Evolutionary conservation across 2,329 filamentous ascomycete species (phyloP).

Genomic region (Hypoxylon sp.): DNA sequence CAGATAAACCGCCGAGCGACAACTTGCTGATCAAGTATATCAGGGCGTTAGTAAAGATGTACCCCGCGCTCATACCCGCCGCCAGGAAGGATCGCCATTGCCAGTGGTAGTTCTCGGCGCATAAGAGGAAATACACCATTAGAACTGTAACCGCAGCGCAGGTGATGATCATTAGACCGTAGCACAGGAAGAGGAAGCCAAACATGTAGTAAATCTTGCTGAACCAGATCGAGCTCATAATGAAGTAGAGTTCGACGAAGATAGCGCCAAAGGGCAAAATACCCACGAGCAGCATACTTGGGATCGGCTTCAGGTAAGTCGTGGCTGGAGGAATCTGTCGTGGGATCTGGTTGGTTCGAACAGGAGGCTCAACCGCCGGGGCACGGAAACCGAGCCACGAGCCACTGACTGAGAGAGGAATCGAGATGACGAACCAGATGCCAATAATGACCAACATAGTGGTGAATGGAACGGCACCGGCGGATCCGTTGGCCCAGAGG

Average conservation of each 20-base stretch:
- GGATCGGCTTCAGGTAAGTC: slow-evolving; percentile 87
- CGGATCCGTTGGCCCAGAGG: slow-evolving; percentile 93
- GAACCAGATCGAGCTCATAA: slow-evolving; percentile 99
- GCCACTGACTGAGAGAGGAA: slow-evolving; percentile 89
- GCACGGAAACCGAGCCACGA: slow-evolving; percentile 95
- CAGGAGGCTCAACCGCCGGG: slow-evolving; percentile 79
- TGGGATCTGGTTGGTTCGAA: slow-evolving; percentile 97
- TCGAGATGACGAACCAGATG: slow-evolving; percentile 98
- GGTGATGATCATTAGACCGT: slow-evolving; percentile 96
- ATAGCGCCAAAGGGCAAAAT: slow-evolving; percentile 96
- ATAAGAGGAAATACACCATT: slow-evolving; percentile 96
- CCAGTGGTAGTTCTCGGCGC: slow-evolving; percentile 98
- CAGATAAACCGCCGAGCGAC: slow-evolving; percentile 85
- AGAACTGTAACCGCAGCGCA: slow-evolving; percentile 92
- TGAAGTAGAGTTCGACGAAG: slow-evolving; percentile 98
- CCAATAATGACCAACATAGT: slow-evolving; percentile 95
- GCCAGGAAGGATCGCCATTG: slow-evolving; percentile 97
- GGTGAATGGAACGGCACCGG: slow-evolving; percentile 93
- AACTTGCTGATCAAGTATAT: slow-evolving; percentile 93
- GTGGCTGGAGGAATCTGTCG: slow-evolving; percentile 90
- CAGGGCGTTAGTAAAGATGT: slow-evolving; percentile 92
- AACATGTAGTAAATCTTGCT: slow-evolving; percentile 99
- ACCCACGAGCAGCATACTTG: slow-evolving; percentile 92
- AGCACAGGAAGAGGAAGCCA: slow-evolving; percentile 97
- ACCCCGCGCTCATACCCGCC: slow-evolving; percentile 89